Evolutionary conservation across 148 eudicot genomes (phyloP).

Genomic region (Rhododendron molle): DNA sequence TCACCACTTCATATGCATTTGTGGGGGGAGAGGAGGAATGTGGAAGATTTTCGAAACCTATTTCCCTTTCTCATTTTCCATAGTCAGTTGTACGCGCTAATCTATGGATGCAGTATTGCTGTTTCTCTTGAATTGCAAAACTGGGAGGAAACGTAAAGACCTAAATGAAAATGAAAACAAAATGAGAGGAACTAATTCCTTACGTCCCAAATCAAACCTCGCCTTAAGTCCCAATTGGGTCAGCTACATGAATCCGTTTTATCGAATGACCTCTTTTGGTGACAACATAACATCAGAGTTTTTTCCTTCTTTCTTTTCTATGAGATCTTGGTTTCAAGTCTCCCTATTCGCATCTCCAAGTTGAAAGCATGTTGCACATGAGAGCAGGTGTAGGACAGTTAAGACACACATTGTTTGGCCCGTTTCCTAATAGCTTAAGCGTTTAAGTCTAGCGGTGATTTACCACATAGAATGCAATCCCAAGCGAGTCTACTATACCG

Average conservation of each 20-base stretch:
- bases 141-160: no score
- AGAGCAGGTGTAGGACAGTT: not conserved
- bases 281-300: not conserved
- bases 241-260: not conserved
- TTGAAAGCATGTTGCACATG: not conserved
- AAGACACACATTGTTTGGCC: not conserved
- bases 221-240: not conserved
- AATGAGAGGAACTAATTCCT: no score
- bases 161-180: no score
- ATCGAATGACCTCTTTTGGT: not conserved
- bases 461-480: not conserved
- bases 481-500: not conserved
- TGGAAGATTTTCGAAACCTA: not conserved
- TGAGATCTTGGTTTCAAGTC: not conserved
- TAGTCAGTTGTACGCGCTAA: no score
- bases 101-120: no score
- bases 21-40: not conserved
- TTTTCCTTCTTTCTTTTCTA: not conserved
- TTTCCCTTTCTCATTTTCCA: not conserved
- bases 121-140: no score
- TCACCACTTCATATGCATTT: not conserved
- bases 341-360: not conserved
- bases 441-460: not conserved
- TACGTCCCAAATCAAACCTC: not conserved
- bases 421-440: not conserved